These are phyloP conservation scores for Ormosia emarginata DNA, from an alignment of 306 rosid species.

Conservation along the genomic window DNA sequence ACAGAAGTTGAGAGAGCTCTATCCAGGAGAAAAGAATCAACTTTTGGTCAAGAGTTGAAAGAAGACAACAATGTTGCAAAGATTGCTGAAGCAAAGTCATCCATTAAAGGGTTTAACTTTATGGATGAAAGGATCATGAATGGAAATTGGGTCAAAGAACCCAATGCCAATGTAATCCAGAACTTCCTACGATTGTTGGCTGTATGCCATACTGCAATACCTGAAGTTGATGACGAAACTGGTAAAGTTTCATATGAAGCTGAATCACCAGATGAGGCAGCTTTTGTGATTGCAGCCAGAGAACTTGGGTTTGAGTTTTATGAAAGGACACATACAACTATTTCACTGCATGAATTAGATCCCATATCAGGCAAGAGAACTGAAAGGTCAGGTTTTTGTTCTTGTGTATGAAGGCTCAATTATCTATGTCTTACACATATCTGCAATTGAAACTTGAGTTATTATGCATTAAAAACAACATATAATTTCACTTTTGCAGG, in stretches of 20 bases:
- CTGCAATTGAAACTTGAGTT: not conserved
- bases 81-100: slow-evolving; percentile 34
- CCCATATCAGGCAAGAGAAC: slow-evolving; percentile 36
- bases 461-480: slow-evolving; percentile 10
- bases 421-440: not conserved
- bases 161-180: slow-evolving; percentile 63
- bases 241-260: slow-evolving; percentile 89
- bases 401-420: not conserved
- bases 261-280: slow-evolving; percentile 98
- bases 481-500: slow-evolving; percentile 44
- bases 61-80: slow-evolving; percentile 34
- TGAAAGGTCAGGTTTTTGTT: slow-evolving; percentile 53
- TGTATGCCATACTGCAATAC: slow-evolving; percentile 90
- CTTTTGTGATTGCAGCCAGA: slow-evolving; percentile 95
- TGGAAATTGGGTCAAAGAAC: slow-evolving; percentile 74
- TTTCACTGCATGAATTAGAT: slow-evolving; percentile 63
- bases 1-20: slow-evolving; percentile 98
- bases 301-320: slow-evolving; percentile 92
- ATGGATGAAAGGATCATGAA: slow-evolving; percentile 82
- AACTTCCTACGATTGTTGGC: slow-evolving; percentile 70
- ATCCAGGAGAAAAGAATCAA: slow-evolving; percentile 51
- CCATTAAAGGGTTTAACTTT: slow-evolving; percentile 83
- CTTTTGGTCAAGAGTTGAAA: slow-evolving; percentile 23
- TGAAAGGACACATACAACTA: slow-evolving; percentile 67
- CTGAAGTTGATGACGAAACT: slow-evolving; percentile 80